Evolutionary conservation across 2,329 filamentous ascomycete genomes (phyloP).

Genomic region (Catunica adiposa): DNA sequence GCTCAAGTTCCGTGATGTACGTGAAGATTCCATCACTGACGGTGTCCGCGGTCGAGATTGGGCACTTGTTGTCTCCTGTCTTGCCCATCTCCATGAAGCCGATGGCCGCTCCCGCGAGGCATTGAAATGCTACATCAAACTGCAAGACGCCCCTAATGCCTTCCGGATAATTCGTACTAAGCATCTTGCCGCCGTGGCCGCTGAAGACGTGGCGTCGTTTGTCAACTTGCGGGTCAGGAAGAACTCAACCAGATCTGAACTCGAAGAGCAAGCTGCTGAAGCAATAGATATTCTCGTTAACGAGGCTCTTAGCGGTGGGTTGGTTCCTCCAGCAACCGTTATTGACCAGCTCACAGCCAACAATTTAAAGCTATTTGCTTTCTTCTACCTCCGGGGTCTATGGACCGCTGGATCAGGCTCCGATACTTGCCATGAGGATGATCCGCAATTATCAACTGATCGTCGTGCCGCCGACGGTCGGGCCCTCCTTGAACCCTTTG

Average conservation of each 20-base stretch:
- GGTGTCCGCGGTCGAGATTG: slow-evolving; percentile 64
- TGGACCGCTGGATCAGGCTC: slow-evolving; percentile 51
- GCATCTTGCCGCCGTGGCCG: slow-evolving; percentile 76
- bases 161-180: slow-evolving; percentile 75
- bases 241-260: slow-evolving; percentile 50
- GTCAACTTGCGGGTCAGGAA: slow-evolving; percentile 70
- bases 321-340: slow-evolving; percentile 62
- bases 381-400: slow-evolving; percentile 76
- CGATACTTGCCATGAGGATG: background rate
- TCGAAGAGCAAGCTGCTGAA: slow-evolving; percentile 67
- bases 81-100: slow-evolving; percentile 72
- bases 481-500: slow-evolving; percentile 67
- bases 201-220: slow-evolving; percentile 78
- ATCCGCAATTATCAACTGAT: slow-evolving; percentile 25
- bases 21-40: slow-evolving; percentile 59
- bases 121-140: slow-evolving; percentile 69
- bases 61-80: slow-evolving; percentile 71
- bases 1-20: slow-evolving; percentile 57
- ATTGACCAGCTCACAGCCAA: slow-evolving; percentile 58
- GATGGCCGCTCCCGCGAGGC: slow-evolving; percentile 71
- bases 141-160: slow-evolving; percentile 81
- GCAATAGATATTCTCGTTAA: slow-evolving; percentile 75
- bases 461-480: slow-evolving; percentile 41
- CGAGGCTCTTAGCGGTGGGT: slow-evolving; percentile 66
- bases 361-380: slow-evolving; percentile 58